phyloP scores from a whole-genome alignment of 768 basidiomycete genomes.

The Amanita exitialis region DNA sequence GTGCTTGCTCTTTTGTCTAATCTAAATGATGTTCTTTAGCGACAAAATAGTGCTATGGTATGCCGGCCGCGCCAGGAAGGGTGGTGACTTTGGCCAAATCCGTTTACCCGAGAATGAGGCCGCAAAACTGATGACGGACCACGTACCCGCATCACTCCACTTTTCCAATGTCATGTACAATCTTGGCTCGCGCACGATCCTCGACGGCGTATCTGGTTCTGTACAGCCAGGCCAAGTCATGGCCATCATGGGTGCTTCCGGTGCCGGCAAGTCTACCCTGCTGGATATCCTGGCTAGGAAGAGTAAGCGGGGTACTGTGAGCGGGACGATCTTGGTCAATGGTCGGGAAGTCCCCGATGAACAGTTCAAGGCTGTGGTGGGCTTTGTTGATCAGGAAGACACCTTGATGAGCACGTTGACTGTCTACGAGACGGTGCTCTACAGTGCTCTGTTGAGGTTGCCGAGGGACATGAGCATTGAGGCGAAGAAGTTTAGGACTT shows the following conservation, averaged over 20 bases:
- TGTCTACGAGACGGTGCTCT: slow-evolving; percentile 95
- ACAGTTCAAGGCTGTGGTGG: slow-evolving; percentile 79
- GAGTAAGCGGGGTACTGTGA: slow-evolving; percentile 69
- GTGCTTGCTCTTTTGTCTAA: slow-evolving; percentile 7
- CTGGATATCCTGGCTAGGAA: slow-evolving; percentile 94
- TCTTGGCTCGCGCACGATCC: slow-evolving; percentile 53
- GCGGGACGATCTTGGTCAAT: slow-evolving; percentile 75
- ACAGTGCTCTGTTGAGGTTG: slow-evolving; percentile 82
- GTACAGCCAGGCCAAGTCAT: slow-evolving; percentile 86
- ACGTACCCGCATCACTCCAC: slow-evolving; percentile 90
- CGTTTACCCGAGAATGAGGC: slow-evolving; percentile 76
- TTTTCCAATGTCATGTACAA: slow-evolving; percentile 80
- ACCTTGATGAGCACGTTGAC: slow-evolving; percentile 95
- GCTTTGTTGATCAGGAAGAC: slow-evolving; percentile 98
- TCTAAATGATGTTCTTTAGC: background rate
- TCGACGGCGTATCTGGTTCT: slow-evolving; percentile 74
- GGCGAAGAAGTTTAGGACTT: slow-evolving; percentile 89
- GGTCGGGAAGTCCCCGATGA: slow-evolving; percentile 65
- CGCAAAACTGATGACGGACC: slow-evolving; percentile 83
- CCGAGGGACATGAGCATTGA: slow-evolving; percentile 92
- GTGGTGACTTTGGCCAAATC: slow-evolving; percentile 61
- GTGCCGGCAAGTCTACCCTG: slow-evolving; percentile 93
- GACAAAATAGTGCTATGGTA: slow-evolving; percentile 68
- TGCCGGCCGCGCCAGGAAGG: slow-evolving; percentile 61
- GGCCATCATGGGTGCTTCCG: slow-evolving; percentile 96